These are phyloP conservation scores for Dictyostelium firmibasis DNA, from an alignment of 78 protist genomes.

Conservation along the genomic window DNA sequence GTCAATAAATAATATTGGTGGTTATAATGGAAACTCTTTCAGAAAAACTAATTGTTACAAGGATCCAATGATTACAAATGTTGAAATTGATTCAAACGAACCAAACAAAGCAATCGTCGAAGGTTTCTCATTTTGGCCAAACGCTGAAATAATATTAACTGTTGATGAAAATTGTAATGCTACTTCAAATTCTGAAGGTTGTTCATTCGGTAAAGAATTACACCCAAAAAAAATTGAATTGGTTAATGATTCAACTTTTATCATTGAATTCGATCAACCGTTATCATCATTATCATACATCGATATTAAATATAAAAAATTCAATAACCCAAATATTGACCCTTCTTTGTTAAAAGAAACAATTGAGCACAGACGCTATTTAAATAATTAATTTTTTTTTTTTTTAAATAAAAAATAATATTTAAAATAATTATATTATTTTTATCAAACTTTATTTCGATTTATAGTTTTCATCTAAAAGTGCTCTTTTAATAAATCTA, in stretches of 20 bases:
- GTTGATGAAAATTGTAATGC: not conserved
- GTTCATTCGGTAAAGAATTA: not conserved
- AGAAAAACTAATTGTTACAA: not conserved
- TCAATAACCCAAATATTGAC: not conserved
- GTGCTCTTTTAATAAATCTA: too few relatives aligned
- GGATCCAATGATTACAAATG: not conserved
- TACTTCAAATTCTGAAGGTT: not conserved
- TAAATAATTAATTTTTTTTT: not conserved
- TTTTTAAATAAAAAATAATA: too few relatives aligned
- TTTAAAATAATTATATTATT: too few relatives aligned
- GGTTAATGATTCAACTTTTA: not conserved
- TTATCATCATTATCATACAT: not conserved
- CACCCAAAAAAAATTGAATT: not conserved
- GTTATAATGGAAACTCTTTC: not conserved
- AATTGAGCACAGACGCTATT: constrained; percentile 2
- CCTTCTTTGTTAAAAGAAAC: not conserved
- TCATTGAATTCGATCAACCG: not conserved
- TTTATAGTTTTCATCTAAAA: not conserved
- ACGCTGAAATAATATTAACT: not conserved
- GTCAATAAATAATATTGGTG: not conserved
- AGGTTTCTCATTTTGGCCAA: not conserved
- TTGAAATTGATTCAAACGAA: not conserved
- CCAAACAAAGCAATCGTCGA: not conserved
- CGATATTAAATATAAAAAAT: not conserved
- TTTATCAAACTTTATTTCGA: too few relatives aligned